Percentiles rank a stretch among this genome's conserved stretches.
Evolutionary conservation across 345 rosid genomes (phyloP).

Genomic region (Salix brachista): DNA sequence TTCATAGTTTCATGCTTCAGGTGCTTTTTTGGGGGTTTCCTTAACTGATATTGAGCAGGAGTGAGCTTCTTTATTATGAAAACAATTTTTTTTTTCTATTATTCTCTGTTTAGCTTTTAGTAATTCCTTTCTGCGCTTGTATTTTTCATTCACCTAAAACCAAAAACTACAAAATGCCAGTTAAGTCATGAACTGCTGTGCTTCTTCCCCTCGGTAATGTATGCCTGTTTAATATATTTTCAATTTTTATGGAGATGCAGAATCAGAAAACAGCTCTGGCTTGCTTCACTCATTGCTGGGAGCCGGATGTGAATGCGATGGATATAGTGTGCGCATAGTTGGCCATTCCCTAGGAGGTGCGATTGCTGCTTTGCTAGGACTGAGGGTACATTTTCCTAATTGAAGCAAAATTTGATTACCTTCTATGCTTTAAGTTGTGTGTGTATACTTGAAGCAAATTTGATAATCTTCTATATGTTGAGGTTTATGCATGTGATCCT

Average conservation of each 20-base stretch:
- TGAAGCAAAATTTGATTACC: conserved; percentile 1
- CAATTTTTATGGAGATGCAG: conserved; percentile 27
- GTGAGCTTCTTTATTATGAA: background rate
- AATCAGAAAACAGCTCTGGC: conserved; percentile 38
- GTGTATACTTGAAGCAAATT: background rate
- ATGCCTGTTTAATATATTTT: conserved; percentile 1
- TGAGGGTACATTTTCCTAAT: conserved; percentile 54
- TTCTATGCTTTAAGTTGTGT: background rate
- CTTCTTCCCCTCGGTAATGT: background rate
- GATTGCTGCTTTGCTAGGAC: conserved; percentile 74
- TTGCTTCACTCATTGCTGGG: conserved; percentile 77
- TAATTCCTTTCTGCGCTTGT: background rate
- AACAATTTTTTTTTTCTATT: background rate
- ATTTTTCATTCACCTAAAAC: background rate
- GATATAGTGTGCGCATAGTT: conserved; percentile 62
- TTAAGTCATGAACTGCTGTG: background rate
- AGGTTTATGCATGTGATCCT: background rate
- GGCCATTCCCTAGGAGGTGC: conserved; percentile 98
- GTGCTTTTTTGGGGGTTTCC: background rate
- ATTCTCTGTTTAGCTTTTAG: background rate
- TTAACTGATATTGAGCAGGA: background rate
- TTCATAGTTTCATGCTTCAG: background rate
- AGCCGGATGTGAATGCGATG: conserved; percentile 85
- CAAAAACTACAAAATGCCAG: background rate
- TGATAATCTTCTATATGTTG: background rate